A percentile compares a stretch with the other conserved stretches of the same genome.
Evolutionary conservation across 306 rosid genomes (phyloP).

Genomic region (Quercus berberidifolia): DNA sequence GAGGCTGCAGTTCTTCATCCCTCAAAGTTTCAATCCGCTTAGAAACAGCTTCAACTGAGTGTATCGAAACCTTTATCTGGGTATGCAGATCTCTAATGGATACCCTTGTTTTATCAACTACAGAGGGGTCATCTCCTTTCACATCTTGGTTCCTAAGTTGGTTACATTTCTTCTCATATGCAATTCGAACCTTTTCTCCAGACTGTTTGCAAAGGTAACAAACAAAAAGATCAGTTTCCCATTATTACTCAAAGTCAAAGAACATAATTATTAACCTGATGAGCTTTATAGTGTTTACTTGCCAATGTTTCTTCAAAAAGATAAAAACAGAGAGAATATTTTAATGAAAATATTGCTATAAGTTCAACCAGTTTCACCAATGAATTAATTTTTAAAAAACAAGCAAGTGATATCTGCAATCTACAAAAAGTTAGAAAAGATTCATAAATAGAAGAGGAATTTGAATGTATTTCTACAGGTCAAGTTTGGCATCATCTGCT

Average conservation of each 20-base stretch:
- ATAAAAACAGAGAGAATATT: not conserved
- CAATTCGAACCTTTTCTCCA: constrained; percentile 74
- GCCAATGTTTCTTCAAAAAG: not conserved
- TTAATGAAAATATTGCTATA: not conserved
- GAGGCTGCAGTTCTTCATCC: constrained; percentile 92
- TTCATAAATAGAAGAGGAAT: not conserved
- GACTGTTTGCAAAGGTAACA: constrained; percentile 52
- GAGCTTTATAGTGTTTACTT: not conserved
- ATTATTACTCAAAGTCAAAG: not conserved
- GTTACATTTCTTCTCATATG: constrained; percentile 74
- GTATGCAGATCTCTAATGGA: constrained; percentile 75
- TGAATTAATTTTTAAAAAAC: not conserved
- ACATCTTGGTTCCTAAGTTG: constrained; percentile 70
- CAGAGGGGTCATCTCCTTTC: constrained; percentile 66
- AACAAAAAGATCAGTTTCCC: constrained; percentile 19
- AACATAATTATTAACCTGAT: constrained; percentile 16
- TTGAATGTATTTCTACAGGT: not conserved
- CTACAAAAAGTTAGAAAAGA: not conserved
- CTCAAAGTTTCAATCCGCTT: constrained; percentile 76
- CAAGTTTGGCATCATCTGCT: not conserved
- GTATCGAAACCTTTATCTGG: constrained; percentile 87
- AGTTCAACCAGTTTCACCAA: not conserved
- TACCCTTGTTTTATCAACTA: constrained; percentile 67
- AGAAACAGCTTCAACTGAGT: constrained; percentile 80
- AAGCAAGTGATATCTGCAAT: not conserved